Base-by-base conservation (phyloP, 495 filamentous ascomycete genomes). In the Chaetomium fimeti region DNA sequence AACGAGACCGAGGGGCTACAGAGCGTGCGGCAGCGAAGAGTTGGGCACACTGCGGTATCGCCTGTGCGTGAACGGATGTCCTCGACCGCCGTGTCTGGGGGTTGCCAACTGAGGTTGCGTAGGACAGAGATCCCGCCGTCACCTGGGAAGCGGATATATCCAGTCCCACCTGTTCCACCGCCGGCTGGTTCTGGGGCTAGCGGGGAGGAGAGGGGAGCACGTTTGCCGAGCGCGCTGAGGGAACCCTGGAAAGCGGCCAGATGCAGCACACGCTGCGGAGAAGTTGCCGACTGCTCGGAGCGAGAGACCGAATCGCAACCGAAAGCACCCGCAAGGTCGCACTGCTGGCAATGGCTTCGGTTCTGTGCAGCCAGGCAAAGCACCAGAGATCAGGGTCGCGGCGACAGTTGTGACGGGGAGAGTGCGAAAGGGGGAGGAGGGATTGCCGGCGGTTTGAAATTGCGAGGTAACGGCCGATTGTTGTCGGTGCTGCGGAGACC, bases 61-160 rank as follows among this genome's bases (percentile, higher is more conserved):
- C 48, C 36, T 57, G 48, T 64, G 62, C 53, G 62, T 54, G n/a
- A 58, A 56, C 49, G n/a, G 58, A 56, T 60, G 61, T 38, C 58
- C 55, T 56, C 66, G 48, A 56, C 63, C 32, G 63, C 63, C 58
- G 63, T 40, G 67, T 59, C 40, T 36, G 62, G 47, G 60, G 65
- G 20, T 52, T 6, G 48, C 58, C 49, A 66, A 64, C 48, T 63
- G 29, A 64, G 32, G 64, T 56, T 49, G 57, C 40, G 78, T 79
- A 75, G 70, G 67, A 79, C 77, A 77, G 68, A 77, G 75, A 78
- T 77, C 73, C 76, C 73, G 76, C 74, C 71, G 73, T 75, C 71
- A 75, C 76, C 69, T 70, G 60, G 67, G 61, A 36, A 61, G 36
- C 55, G 55, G 56, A 64, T 63, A 60, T 68, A 68, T 66, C 49